These are phyloP conservation scores for Skeletonema costatum DNA, from an alignment of 108 stramenopile genomes.

Conservation along the genomic window DNA sequence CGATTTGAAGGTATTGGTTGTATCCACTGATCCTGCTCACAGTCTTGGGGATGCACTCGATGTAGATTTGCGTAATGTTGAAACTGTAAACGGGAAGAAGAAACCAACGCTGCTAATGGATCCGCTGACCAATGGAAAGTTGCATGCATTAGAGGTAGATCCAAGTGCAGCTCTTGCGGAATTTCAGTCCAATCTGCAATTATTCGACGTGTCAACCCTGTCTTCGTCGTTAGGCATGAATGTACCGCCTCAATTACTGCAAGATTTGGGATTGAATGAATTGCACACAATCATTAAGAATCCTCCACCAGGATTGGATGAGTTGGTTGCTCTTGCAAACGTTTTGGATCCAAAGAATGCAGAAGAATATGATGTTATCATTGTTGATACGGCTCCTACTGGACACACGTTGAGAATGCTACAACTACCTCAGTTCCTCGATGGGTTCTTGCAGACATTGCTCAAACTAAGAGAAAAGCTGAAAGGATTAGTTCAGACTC, in stretches of 20 bases:
- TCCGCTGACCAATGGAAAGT: conserved; percentile 64
- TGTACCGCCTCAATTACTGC: conserved; percentile 61
- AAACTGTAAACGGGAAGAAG: conserved; percentile 10
- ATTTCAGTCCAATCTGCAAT: conserved; percentile 64
- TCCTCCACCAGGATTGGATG: conserved; percentile 96
- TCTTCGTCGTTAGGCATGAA: conserved; percentile 58
- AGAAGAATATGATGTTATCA: conserved; percentile 83
- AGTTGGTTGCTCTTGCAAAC: conserved; percentile 88
- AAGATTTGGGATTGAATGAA: conserved; percentile 78
- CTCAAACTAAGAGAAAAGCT: conserved; percentile 75
- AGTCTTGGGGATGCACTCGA: conserved; percentile 93
- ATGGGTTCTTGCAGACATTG: conserved; percentile 81
- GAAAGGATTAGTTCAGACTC: conserved; percentile 67
- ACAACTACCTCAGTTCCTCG: conserved; percentile 84
- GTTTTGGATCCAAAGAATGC: conserved; percentile 71
- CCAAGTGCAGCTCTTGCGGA: conserved; percentile 73
- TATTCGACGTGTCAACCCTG: conserved; percentile 73
- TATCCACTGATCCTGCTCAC: conserved; percentile 98
- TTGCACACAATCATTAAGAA: conserved; percentile 82
- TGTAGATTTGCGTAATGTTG: conserved; percentile 54
- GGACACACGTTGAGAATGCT: conserved; percentile 93
- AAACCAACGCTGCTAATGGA: conserved; percentile 65
- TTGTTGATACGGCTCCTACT: conserved; percentile 93
- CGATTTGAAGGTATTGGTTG: conserved; percentile 82
- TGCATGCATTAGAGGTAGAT: conserved; percentile 88